Base-by-base conservation (phyloP, 192 early-diverging fungal species). In the Coemansia sp. region DNA sequence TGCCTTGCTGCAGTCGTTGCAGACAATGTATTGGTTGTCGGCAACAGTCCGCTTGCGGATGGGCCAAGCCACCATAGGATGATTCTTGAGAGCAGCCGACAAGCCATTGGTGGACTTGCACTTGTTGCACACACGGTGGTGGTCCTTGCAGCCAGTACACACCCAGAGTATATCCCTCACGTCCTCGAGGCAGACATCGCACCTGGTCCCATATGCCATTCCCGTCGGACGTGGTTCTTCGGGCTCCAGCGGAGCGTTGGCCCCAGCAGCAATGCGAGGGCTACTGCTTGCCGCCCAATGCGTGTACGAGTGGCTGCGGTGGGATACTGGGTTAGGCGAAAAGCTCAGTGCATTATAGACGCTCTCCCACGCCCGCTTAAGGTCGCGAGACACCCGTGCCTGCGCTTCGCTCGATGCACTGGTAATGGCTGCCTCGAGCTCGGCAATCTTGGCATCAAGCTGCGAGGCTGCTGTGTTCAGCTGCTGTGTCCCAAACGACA, bases 1-100 rank as follows among this genome's bases (percentile, higher is more conserved):
- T 12, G 72, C 73, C 48, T 65, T 69, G 26, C 62, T 50, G 70
- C 87, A 88, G 26, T 58, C 30, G 68, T 88, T 82, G 65, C 87
- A 88, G 47, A 78, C 62, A n/a, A 88, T 70, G 52, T 72, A 73
- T 51, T 73, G 66, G 49, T 49, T 64, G 6, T 55, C 56, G 10
- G 28, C 55, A 14, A 78, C 60, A 47, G 70, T 67, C 14, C 56
- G 34, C 21, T 54, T 34, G 38, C 49, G 48, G 26, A 78, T 44
- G n/a, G 75, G 69, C 75, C 75, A 78, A 0, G 75, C 75, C 34
- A 78, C 58, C 56, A 72, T 47, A 3, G 30, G 62, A 52, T 71
- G 69, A 55, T 34, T 34, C 16, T 26, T 21, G 21, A 44, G 49
- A n/a, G 38, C 16, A 3, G 19, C 30, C 22, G 0, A n/a, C 28